phyloP scores from a whole-genome alignment of 345 rosid species.

The Eucalyptus leucophloia region DNA sequence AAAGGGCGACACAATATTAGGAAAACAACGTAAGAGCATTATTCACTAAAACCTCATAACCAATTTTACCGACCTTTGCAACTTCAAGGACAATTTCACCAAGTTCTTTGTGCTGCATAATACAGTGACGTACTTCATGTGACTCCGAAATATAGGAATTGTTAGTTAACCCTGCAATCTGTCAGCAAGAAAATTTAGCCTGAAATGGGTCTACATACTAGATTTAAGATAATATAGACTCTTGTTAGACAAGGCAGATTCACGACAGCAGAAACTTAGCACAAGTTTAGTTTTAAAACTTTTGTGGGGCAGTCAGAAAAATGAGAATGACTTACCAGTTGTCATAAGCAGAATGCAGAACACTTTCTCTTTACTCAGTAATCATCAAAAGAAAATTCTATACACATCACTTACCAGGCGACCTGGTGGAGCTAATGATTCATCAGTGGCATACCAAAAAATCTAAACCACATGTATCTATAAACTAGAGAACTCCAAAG shows the following conservation, averaged over 20 bases:
- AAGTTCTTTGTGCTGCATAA: conserved; percentile 55
- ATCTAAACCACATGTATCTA: background rate
- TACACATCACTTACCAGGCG: background rate
- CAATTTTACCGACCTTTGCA: conserved; percentile 55
- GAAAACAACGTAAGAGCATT: background rate
- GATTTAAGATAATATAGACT: background rate
- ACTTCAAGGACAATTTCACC: conserved; percentile 73
- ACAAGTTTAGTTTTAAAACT: background rate
- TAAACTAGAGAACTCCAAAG: background rate
- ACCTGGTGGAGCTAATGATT: background rate
- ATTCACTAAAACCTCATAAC: background rate
- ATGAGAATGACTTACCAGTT: background rate
- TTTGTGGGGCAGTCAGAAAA: background rate
- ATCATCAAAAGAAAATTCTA: background rate
- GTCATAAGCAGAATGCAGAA: background rate
- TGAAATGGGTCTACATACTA: background rate
- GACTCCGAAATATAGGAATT: conserved; percentile 64
- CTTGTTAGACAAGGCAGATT: background rate
- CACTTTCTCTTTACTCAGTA: background rate
- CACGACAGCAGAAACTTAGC: background rate
- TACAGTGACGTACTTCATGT: conserved; percentile 83
- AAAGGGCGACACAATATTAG: conserved; percentile 5
- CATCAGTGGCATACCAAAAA: background rate
- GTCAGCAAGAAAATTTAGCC: conserved; percentile 2
- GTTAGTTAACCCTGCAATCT: conserved; percentile 97